Evolutionary conservation across 305 asterid genomes (phyloP).

Genomic region (Salvia sclarea): DNA sequence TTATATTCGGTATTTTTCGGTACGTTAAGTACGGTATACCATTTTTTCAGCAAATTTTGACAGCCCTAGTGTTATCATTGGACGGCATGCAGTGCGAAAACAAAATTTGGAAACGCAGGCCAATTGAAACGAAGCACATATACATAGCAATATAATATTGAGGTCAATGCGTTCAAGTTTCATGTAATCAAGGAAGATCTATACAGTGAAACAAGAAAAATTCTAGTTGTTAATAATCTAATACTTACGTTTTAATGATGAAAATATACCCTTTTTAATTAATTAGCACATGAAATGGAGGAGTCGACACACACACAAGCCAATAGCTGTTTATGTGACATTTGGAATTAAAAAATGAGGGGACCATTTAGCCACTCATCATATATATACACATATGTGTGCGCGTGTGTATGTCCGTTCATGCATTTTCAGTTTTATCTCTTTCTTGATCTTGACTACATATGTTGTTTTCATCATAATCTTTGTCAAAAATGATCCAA

Average conservation of each 20-base stretch:
- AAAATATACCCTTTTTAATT: neutral
- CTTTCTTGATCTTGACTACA: neutral
- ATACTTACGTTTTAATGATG: conserved; percentile 36
- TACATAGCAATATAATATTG: neutral
- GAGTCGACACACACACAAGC: conserved; percentile 1
- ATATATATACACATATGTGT: neutral
- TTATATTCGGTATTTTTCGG: no score
- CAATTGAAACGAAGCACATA: conserved; percentile 7
- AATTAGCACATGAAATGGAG: neutral
- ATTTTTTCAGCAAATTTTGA: no score
- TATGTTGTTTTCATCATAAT: conserved; percentile 8
- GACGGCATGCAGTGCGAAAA: neutral
- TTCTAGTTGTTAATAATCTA: conserved; percentile 6
- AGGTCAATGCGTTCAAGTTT: conserved; percentile 13
- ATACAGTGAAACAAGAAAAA: conserved; percentile 6
- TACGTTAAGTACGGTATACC: no score
- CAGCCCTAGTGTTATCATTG: neutral
- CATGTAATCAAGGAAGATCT: conserved; percentile 39
- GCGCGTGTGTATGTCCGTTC: neutral
- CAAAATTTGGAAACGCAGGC: neutral
- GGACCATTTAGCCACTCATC: conserved; percentile 44
- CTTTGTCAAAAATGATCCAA: conserved; percentile 22
- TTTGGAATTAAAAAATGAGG: conserved; percentile 34
- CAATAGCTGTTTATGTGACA: no score
- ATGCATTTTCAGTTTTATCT: conserved; percentile 4